phyloP scores from a whole-genome alignment of 768 basidiomycete genomes.

The Trametes elegans region DNA sequence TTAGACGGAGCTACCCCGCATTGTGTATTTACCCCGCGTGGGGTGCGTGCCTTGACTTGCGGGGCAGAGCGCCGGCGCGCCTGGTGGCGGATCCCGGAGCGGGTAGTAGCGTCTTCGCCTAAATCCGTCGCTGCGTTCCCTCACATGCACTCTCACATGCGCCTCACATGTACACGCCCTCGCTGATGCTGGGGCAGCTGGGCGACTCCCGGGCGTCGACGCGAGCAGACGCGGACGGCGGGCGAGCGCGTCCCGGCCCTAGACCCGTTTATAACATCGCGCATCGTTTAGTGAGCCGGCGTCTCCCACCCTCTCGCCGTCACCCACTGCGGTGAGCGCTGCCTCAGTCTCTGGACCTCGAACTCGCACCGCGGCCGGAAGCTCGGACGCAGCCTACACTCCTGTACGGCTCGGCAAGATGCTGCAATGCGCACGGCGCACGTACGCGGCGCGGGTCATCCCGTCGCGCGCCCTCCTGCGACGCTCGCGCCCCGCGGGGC shows the following conservation, averaged over 20 bases:
- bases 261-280: not conserved
- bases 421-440: slow-evolving; percentile 14
- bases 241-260: not conserved
- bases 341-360: too few relatives aligned
- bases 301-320: not conserved
- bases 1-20: not conserved
- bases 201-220: not conserved
- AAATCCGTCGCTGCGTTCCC: slow-evolving; percentile 16
- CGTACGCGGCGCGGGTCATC: slow-evolving; percentile 5
- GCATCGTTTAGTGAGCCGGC: not conserved
- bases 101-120: not conserved
- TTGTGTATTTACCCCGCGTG: slow-evolving; percentile 5
- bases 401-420: not conserved
- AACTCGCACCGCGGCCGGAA: not conserved
- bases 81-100: not conserved
- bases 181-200: not conserved
- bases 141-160: slow-evolving; percentile 14
- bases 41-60: not conserved
- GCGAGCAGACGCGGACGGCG: not conserved
- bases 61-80: not conserved
- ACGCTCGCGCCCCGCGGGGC: slow-evolving; percentile 1
- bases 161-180: not conserved
- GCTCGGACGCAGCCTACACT: not conserved
- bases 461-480: slow-evolving; percentile 15
- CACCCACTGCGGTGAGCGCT: too few relatives aligned